phyloP scores from a whole-genome alignment of 257 asterid species.

The Penstemon davidsonii region DNA sequence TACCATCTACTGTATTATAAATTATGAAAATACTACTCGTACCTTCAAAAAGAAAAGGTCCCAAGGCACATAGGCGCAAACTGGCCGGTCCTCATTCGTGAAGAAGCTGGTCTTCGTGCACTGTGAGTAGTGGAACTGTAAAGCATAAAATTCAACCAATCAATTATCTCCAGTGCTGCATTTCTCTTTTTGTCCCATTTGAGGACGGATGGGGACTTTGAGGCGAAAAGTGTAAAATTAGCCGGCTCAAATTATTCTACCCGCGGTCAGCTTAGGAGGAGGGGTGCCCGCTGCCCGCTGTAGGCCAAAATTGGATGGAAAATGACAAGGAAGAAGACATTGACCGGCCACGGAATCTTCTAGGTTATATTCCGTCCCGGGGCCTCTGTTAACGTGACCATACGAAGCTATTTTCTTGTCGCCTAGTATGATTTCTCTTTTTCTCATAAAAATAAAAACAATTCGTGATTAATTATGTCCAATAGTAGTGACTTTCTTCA shows the following conservation, averaged over 20 bases:
- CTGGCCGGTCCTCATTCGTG: not conserved
- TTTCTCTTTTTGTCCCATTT: not conserved
- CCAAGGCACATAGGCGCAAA: not conserved
- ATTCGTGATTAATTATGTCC: too few relatives aligned
- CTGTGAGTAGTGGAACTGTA: conserved; percentile 17
- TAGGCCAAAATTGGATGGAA: conserved; percentile 22
- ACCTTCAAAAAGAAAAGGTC: not conserved
- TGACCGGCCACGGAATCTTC: conserved; percentile 46
- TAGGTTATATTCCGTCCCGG: conserved; percentile 31
- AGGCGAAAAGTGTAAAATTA: conserved; percentile 7
- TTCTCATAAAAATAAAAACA: too few relatives aligned
- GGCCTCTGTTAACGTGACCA: not conserved
- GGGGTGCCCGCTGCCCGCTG: conserved; percentile 2
- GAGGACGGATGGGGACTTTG: not conserved
- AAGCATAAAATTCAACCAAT: conserved; percentile 30
- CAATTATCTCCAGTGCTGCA: conserved; percentile 16
- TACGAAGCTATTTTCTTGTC: not conserved
- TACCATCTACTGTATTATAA: not conserved
- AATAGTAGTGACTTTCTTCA: too few relatives aligned
- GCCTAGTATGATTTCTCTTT: too few relatives aligned
- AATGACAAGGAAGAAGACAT: conserved; percentile 30
- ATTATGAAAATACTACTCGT: not conserved
- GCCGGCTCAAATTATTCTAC: conserved; percentile 9
- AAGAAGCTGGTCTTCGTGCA: not conserved
- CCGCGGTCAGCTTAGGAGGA: conserved; percentile 23